Conservation (phyloP, 441 rosid genomes). For the Populus trichocarpa region DNA sequence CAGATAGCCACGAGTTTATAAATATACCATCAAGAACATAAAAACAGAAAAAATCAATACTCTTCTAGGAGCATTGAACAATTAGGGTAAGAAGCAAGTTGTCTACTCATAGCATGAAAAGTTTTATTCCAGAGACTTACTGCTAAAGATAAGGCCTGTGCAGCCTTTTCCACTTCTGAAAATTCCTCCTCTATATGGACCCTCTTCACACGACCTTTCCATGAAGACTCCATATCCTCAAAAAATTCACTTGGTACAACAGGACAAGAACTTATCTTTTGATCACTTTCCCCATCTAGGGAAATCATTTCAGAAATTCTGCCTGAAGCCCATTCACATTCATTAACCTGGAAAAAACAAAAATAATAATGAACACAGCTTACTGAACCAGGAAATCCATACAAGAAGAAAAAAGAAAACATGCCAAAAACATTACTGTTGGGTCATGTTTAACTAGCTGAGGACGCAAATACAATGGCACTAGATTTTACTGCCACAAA, state of each 20-base stretch:
- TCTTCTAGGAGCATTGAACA: not conserved
- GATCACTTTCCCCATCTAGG: slow-evolving; percentile 66
- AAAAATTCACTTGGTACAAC: slow-evolving; percentile 79
- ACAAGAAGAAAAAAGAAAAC: not conserved
- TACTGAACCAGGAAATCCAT: not conserved
- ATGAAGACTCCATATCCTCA: slow-evolving; percentile 84
- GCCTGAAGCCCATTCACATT: slow-evolving; percentile 67
- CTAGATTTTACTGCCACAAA: not conserved
- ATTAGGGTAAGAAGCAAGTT: not conserved
- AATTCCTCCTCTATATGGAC: slow-evolving; percentile 70
- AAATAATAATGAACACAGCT: not conserved
- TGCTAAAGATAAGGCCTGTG: slow-evolving; percentile 66
- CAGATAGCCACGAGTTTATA: not conserved
- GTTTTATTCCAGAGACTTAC: slow-evolving; percentile 38
- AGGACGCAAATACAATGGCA: not conserved
- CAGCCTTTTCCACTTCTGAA: slow-evolving; percentile 61
- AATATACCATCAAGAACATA: not conserved
- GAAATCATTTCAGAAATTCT: slow-evolving; percentile 71
- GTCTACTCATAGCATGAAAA: slow-evolving; percentile 5
- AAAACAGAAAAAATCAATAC: not conserved
- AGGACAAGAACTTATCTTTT: slow-evolving; percentile 37
- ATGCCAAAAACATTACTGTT: not conserved
- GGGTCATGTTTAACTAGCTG: not conserved
- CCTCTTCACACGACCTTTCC: slow-evolving; percentile 86
- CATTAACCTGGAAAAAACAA: slow-evolving; percentile 52